Evolutionary conservation across 495 filamentous ascomycete genomes (phyloP).

Genomic region (Cercophora sp.): DNA sequence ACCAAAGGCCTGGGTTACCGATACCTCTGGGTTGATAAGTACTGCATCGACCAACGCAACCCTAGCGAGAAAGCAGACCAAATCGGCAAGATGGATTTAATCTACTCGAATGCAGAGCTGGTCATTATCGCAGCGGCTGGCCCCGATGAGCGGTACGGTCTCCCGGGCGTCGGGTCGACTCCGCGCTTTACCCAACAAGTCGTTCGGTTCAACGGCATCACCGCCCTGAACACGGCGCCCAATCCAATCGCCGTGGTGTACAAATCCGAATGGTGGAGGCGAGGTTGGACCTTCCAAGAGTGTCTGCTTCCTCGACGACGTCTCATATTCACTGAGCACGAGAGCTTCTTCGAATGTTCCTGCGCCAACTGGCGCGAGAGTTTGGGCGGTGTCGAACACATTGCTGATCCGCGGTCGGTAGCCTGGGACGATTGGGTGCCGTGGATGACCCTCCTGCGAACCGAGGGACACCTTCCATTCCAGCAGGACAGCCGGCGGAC

Average conservation of each 20-base stretch:
- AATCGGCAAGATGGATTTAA: slow-evolving; percentile 22
- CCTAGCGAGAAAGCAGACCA: slow-evolving; percentile 6
- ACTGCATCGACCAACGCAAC: background rate
- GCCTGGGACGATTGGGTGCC: background rate
- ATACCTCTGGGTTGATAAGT: slow-evolving; percentile 1
- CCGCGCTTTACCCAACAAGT: background rate
- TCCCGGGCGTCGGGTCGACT: slow-evolving; percentile 7
- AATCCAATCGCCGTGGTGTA: background rate
- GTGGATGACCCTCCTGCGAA: too few relatives aligned
- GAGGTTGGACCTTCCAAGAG: slow-evolving; percentile 6
- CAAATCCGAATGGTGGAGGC: slow-evolving; percentile 1
- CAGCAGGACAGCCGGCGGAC: too few relatives aligned
- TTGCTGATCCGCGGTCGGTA: background rate
- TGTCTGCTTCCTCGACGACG: background rate
- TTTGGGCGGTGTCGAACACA: background rate
- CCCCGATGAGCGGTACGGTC: slow-evolving; percentile 9
- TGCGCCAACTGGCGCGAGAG: background rate
- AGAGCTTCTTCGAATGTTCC: background rate
- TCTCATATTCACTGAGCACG: background rate
- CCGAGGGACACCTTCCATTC: background rate
- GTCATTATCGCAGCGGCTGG: slow-evolving; percentile 28
- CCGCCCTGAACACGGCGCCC: background rate
- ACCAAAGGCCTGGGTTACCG: background rate
- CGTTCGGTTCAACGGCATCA: background rate
- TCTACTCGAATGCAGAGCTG: slow-evolving; percentile 23